Base-by-base conservation (phyloP, 148 eudicot genomes). In the Camellia granthamiana region DNA sequence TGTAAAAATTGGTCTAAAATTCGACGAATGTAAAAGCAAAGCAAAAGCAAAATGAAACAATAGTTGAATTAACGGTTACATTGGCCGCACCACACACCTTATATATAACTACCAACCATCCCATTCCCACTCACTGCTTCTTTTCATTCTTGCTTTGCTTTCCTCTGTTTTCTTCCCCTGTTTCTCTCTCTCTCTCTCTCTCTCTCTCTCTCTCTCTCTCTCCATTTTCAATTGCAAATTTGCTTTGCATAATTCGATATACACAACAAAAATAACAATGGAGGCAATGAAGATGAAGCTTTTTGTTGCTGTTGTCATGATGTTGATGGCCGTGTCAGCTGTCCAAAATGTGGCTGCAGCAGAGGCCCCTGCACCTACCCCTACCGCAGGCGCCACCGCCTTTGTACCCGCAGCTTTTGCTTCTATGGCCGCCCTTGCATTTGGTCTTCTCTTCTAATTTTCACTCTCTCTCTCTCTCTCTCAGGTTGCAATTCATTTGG, bases 221-320 rank as follows among this genome's bases (percentile, higher is more conserved):
- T 18, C 15, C 47, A 8, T 7, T 16, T 21, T 3, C 56, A 72
- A 47, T 21, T n/a, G 42, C 41, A 43, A 47, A 19, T 72, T 41
- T 16, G 41, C 41, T n/a, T 47, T 47, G 46, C 51, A 43, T 6
- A 30, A 42, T 30, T 30, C 51, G 3, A 9, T 2, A 2, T 6
- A 8, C 16, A 18, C 54, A n/a, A 21, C 49, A 16, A 18, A 60
- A 61, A 3, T 15, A 69, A 6, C 21, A 64, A 83, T 84, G 83
- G 81, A 80, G 62, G 80, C 83, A 74, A 78, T 76, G 77, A 79
- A 82, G 78, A 76, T 82, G 84, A 82, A 69, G 72, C 70, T 85
- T 11, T 76, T 85, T 16, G 69, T 76, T 2, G 83, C 81, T n/a
- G 69, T 71, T 18, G 71, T 72, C 62, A 72, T 79, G 77, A 79